These are phyloP conservation scores for Allium cepa DNA, from an alignment of 106 monocot genomes.

Conservation along the genomic window DNA sequence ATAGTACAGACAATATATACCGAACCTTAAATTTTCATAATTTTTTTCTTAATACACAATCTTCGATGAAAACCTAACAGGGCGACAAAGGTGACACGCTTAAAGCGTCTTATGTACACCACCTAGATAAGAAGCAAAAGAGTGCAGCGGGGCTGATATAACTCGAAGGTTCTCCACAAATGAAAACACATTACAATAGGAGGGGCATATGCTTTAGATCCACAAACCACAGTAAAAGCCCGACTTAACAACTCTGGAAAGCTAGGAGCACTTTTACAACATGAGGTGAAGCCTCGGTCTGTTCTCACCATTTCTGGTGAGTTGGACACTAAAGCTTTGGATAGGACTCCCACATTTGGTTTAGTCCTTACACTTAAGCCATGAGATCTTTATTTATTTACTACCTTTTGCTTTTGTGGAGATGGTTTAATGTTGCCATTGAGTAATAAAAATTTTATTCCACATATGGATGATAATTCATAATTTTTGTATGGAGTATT, in stretches of 20 bases:
- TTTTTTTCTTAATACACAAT: not conserved
- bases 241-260: constrained; percentile 87
- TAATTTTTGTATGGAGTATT: too few species aligned
- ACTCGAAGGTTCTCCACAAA: constrained; percentile 79
- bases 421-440: too few species aligned
- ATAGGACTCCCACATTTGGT: constrained; percentile 78
- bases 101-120: constrained; percentile 57
- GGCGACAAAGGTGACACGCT: constrained; percentile 83
- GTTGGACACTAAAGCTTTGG: constrained; percentile 85
- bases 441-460: too few species aligned
- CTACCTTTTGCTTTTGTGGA: too few species aligned
- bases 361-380: constrained; percentile 78
- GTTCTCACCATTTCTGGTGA: constrained; percentile 80
- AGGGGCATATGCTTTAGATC: constrained; percentile 48
- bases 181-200: constrained; percentile 70
- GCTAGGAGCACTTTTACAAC: constrained; percentile 72
- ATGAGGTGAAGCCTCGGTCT: constrained; percentile 68
- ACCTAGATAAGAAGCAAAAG: constrained; percentile 67
- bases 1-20: too few species aligned
- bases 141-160: constrained; percentile 52
- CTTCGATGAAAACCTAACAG: constrained; percentile 10
- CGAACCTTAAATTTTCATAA: too few species aligned
- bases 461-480: too few species aligned
- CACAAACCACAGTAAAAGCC: constrained; percentile 65
- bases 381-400: constrained; percentile 14